Conservation (phyloP, 495 filamentous ascomycete genomes). For the Cairneyella variabilis region DNA sequence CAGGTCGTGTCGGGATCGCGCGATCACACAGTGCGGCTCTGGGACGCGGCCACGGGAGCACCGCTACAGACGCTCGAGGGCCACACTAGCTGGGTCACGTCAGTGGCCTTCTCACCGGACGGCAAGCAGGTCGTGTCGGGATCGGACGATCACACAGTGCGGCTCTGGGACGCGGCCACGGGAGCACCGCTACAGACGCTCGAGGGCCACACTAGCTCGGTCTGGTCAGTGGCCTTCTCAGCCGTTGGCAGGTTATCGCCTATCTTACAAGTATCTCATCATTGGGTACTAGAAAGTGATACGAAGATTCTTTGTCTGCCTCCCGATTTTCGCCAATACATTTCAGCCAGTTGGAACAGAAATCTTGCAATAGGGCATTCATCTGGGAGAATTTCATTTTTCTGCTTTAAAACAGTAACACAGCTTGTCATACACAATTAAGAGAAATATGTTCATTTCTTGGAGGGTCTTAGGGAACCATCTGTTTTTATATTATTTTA, state of each 20-base stretch:
- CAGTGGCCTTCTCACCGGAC: neutral
- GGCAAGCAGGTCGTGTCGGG: too few species aligned
- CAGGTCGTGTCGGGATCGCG: too few species aligned
- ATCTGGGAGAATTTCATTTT: neutral
- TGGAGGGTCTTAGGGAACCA: neutral
- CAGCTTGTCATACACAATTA: neutral
- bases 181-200: too few species aligned
- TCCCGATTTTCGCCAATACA: neutral
- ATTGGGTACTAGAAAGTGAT: too few species aligned
- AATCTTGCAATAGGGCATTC: too few species aligned
- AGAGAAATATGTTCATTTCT: neutral
- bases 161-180: too few species aligned
- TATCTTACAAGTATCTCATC: neutral
- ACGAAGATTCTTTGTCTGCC: too few species aligned
- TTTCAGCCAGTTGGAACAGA: neutral
- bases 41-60: too few species aligned
- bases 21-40: too few species aligned
- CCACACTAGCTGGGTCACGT: neutral
- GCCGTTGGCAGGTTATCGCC: neutral
- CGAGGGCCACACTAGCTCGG: neutral
- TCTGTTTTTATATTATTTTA: neutral
- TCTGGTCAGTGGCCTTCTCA: neutral
- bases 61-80: too few species aligned
- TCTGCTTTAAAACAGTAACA: neutral
- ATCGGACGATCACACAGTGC: too few species aligned